Evolutionary conservation across 164 flowering plant species (phyloP), one percentile per base, ranked within the genome.

Genomic region (Vitis labrusca): DNA sequence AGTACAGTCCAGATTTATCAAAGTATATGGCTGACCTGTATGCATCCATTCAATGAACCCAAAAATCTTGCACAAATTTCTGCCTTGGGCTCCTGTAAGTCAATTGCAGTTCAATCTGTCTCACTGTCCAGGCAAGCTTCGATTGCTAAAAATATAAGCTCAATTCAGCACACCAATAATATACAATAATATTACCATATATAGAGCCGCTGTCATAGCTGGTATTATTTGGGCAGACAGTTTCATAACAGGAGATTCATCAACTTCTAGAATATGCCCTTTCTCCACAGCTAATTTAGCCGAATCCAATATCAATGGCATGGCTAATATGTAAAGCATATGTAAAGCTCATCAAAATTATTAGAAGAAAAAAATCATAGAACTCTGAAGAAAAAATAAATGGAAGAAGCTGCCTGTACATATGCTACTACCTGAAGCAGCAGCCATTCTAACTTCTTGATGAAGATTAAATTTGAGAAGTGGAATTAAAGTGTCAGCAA

Each of bases 361-460:
- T 23, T 23, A 23, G 63, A 14, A 64, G 48, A 60, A 12, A 72
- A 44, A 64, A 56, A 50, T 9, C 3, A 10, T 2, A 10, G 29
- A n/a, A 48, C 9, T 23, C 27, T 1, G 27, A 23, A 23, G 27
- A 1, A 23, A 23, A 23, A 23, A 23, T 23, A 23, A 23, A 23
- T 1, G 27, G 27, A 23, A 23, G 27, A 23, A 23, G 27, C 27
- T 23, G 27, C 27, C 27, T 1, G 27, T 23, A 23, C 27, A 23
- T 1, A 64, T 13, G 8, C 30, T 48, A 52, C 15, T 74, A 90
- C 92, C 94, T 82, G 94, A 90, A 79, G 86, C 92, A 75, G 94
- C 94, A 59, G 94, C 94, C 71, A 80, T 90, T 68, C 94, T 85
- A 63, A 90, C 92, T 75, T 86, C 91, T 69, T 88, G 92, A 73